Evolutionary conservation across 495 filamentous ascomycete species (phyloP), one percentile per base, ranked within the genome.

Genomic region (Penicillium pulvis): DNA sequence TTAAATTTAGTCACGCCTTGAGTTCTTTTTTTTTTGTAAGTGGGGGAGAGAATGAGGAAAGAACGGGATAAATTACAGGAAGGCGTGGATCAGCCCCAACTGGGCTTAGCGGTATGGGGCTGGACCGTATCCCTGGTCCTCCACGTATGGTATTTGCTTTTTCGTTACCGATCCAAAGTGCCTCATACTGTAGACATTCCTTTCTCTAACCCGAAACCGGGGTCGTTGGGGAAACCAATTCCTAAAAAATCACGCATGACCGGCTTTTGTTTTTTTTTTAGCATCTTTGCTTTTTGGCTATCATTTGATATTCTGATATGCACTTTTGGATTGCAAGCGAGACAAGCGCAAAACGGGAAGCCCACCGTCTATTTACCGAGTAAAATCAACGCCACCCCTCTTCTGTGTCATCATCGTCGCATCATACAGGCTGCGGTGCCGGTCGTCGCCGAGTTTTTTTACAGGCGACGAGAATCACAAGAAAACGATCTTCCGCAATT

Each of bases 1-100:
- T 70, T 70, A 70, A 70, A 68, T 70, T 68, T 70, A 70, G 67
- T 66, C 66, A 68, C 59, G 39, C 14, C 16, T 17, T 58, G 64
- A 60, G 54, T 60, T 46, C 54, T 63, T 56, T 64, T 63, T 44
- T 54, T 28, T 23, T 10, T 20, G 17, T 31, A n/a, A 31, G 35
- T 49, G 53, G 39, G 60, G 49, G 6, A 58, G 51, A 28, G 24
- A 51, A 54, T 23, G 42, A 16, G n/a, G 2, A 30, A 17, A 49
- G 30, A 33, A 30, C 16, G 30, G 14, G 1, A 30, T 30, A 30
- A 28, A 30, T 39, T 41, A 42, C 17, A 52, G 60, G 56, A 52
- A 52, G 49, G 31, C n/a, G 43, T 24, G 26, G 23, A 28, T 49
- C 46, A 28, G 50, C 26, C 41, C 53, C 26, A 30, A 53, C 55